A percentile compares a stretch with the other conserved stretches of the same genome.
Evolutionary conservation across 768 basidiomycete species (phyloP).

Genomic region (Mycena haematopus): DNA sequence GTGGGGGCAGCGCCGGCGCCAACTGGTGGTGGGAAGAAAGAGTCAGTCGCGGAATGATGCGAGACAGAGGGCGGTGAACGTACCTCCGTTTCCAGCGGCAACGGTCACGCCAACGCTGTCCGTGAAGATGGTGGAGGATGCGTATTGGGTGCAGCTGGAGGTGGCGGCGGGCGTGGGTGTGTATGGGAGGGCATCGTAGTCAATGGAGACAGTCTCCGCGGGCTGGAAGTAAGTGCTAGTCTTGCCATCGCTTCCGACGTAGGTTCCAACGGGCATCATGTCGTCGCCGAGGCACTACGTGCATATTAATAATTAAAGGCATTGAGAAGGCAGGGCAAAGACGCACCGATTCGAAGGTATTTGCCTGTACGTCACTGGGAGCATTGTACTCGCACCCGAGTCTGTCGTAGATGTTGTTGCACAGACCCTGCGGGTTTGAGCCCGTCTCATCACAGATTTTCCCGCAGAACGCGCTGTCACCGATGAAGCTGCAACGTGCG

Average conservation of each 20-base stretch:
- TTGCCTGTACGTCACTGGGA: constrained; percentile 51
- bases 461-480: constrained; percentile 53
- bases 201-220: constrained; percentile 31
- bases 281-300: constrained; percentile 52
- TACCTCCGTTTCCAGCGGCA: constrained; percentile 10
- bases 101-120: constrained; percentile 23
- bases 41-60: no score
- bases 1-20: no score
- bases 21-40: no score
- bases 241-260: constrained; percentile 40
- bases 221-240: constrained; percentile 35
- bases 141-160: constrained; percentile 31
- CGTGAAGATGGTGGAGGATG: constrained; percentile 27
- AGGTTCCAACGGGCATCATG: constrained; percentile 52
- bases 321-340: no score
- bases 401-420: constrained; percentile 50
- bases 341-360: constrained; percentile 46
- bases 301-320: not conserved
- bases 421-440: constrained; percentile 46
- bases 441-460: constrained; percentile 60
- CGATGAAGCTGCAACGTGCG: constrained; percentile 52
- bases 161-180: constrained; percentile 33
- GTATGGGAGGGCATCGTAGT: constrained; percentile 33
- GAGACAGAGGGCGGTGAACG: no score
- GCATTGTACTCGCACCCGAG: constrained; percentile 64